Evolutionary conservation across 2,329 filamentous ascomycete genomes (phyloP).

Genomic region (Aspergillus ustus): DNA sequence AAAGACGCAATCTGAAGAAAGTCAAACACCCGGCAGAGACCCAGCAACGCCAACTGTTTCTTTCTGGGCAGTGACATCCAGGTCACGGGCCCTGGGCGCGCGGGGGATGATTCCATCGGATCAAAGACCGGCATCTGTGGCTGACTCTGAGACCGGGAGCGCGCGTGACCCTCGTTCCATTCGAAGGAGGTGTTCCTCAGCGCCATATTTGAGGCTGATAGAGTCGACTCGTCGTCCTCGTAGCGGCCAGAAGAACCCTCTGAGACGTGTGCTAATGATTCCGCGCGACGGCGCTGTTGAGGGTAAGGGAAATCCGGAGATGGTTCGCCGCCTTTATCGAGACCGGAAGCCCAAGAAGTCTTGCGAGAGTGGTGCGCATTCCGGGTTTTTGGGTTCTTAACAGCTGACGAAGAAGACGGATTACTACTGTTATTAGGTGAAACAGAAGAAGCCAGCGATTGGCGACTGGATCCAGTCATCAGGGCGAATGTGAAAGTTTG

Average conservation of each 20-base stretch:
- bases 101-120: conserved; percentile 22
- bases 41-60: conserved; percentile 42
- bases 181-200: conserved; percentile 40
- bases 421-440: conserved; percentile 24
- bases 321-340: conserved; percentile 35
- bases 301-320: conserved; percentile 25
- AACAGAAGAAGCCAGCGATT: conserved; percentile 20
- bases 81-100: conserved; percentile 37
- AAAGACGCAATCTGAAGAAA: conserved; percentile 46
- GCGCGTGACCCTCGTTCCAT: conserved; percentile 32
- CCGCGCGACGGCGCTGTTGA: conserved; percentile 36
- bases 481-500: conserved; percentile 18
- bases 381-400: conserved; percentile 30
- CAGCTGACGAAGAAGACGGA: conserved; percentile 27
- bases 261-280: conserved; percentile 38
- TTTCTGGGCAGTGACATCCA: conserved; percentile 47
- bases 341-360: conserved; percentile 42
- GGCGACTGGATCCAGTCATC: conserved; percentile 25
- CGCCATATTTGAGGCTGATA: conserved; percentile 26
- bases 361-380: conserved; percentile 42
- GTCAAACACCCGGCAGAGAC: conserved; percentile 47
- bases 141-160: conserved; percentile 38
- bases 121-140: conserved; percentile 26
- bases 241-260: conserved; percentile 33
- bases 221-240: conserved; percentile 28